phyloP scores from a whole-genome alignment of 306 rosid genomes.

The Psophocarpus tetragonolobus region DNA sequence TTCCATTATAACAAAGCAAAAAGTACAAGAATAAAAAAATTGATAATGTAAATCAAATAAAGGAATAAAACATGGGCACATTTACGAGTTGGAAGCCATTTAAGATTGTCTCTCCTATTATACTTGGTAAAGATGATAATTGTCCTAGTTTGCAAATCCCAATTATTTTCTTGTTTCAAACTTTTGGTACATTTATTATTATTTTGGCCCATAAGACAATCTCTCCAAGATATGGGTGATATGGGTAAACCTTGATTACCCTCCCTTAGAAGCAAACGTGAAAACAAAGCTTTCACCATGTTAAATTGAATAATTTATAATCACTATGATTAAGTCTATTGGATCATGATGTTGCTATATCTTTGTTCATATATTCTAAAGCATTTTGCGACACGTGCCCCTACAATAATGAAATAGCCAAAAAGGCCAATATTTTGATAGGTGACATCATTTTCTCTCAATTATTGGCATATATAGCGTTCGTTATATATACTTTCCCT shows the following conservation, averaged over 20 bases:
- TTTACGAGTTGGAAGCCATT: constrained; percentile 49
- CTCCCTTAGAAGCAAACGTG: constrained; percentile 1
- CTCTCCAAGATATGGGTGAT: constrained; percentile 25
- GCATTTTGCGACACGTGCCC: constrained; percentile 14
- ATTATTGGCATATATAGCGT: constrained; percentile 32
- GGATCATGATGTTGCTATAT: constrained; percentile 39
- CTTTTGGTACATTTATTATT: constrained; percentile 37
- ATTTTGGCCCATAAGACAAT: constrained; percentile 34
- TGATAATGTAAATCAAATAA: constrained; percentile 33
- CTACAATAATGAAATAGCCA: constrained; percentile 3
- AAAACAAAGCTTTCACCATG: constrained; percentile 32
- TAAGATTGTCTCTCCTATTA: constrained; percentile 42
- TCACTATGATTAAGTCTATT: constrained; percentile 25
- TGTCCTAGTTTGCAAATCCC: constrained; percentile 34
- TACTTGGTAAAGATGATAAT: constrained; percentile 28
- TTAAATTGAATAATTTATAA: constrained; percentile 30
- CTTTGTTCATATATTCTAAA: constrained; percentile 23
- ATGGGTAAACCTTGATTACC: constrained; percentile 35
- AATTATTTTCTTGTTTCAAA: constrained; percentile 34
- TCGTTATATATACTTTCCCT: constrained; percentile 11
- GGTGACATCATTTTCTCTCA: constrained; percentile 33
- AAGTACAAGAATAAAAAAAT: constrained; percentile 41
- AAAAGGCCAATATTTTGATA: constrained; percentile 15
- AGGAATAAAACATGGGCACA: constrained; percentile 38
- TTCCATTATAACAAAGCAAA: constrained; percentile 46